A percentile compares a stretch with the other conserved stretches of the same genome.
Conservation (phyloP, 106 monocot species). For the Platanthera guangdongensis region DNA sequence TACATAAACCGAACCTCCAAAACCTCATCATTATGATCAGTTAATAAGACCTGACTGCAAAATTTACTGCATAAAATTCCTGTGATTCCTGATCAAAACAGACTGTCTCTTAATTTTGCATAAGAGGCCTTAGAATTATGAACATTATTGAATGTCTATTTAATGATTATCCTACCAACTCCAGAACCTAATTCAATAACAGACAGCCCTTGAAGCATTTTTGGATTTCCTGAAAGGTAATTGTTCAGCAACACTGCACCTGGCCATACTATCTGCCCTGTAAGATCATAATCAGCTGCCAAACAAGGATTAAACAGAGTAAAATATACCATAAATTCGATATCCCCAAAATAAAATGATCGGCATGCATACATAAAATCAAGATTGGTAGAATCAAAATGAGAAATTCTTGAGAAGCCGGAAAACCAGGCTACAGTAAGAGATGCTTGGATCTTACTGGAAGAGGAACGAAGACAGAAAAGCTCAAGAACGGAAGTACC, state of each 20-base stretch:
- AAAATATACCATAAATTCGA: not conserved
- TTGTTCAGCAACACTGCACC: conserved; percentile 83
- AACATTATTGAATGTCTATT: not conserved
- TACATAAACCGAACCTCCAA: conserved; percentile 61
- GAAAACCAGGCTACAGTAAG: not conserved
- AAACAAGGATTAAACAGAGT: not conserved
- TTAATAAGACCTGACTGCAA: conserved; percentile 68
- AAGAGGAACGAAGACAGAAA: conserved; percentile 16
- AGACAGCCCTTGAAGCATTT: conserved; percentile 49
- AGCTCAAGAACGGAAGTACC: conserved; percentile 13
- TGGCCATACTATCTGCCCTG: conserved; percentile 97
- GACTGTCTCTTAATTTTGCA: conserved; percentile 1
- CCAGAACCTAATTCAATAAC: conserved; percentile 94
- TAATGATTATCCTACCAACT: conserved; percentile 44
- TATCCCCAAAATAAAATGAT: no score
- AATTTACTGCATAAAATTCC: conserved; percentile 89
- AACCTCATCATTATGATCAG: conserved; percentile 97
- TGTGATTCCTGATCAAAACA: conserved; percentile 59
- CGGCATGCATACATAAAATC: no score
- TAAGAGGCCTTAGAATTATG: not conserved
- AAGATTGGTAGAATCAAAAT: no score
- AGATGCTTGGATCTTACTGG: conserved; percentile 8
- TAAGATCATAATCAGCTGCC: conserved; percentile 91
- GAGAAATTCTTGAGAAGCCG: no score
- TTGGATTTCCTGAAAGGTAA: conserved; percentile 62